Evolutionary conservation across 1,284 basidiomycete genomes (phyloP).

Genomic region (Rhodotorula sp.): DNA sequence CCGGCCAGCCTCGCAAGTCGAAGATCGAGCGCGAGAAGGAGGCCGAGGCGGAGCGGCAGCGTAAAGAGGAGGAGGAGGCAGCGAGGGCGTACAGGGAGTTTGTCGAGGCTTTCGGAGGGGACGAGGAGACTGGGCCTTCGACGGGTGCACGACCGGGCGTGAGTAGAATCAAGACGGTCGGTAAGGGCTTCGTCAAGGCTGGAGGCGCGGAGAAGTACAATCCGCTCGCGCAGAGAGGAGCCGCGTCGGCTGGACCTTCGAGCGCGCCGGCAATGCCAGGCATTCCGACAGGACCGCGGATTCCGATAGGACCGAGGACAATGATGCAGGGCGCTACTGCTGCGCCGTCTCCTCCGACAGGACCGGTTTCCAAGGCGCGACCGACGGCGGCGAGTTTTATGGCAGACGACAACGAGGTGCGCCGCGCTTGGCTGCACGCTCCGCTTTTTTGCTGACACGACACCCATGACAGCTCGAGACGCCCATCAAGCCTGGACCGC

Average conservation of each 20-base stretch:
- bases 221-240: constrained; percentile 17
- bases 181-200: constrained; percentile 70
- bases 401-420: constrained; percentile 47
- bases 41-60: constrained; percentile 66
- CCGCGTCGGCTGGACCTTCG: not conserved
- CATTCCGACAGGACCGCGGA: not conserved
- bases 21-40: constrained; percentile 74
- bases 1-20: constrained; percentile 46
- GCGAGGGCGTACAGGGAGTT: constrained; percentile 72
- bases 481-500: not conserved
- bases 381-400: constrained; percentile 29
- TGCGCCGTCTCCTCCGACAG: not conserved
- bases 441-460: too few species aligned
- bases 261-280: not conserved
- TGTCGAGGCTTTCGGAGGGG: constrained; percentile 77
- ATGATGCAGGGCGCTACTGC: not conserved
- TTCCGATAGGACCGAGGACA: constrained; percentile 16
- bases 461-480: not conserved
- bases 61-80: constrained; percentile 57
- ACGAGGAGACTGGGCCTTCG: constrained; percentile 52
- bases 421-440: too few species aligned
- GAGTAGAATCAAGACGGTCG: constrained; percentile 56
- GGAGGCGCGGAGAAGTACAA: constrained; percentile 49
- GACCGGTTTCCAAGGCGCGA: constrained; percentile 56
- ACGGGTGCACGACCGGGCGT: constrained; percentile 21